Conservation (phyloP, 2,329 filamentous ascomycete genomes). For the Hirsutella thompsonii region DNA sequence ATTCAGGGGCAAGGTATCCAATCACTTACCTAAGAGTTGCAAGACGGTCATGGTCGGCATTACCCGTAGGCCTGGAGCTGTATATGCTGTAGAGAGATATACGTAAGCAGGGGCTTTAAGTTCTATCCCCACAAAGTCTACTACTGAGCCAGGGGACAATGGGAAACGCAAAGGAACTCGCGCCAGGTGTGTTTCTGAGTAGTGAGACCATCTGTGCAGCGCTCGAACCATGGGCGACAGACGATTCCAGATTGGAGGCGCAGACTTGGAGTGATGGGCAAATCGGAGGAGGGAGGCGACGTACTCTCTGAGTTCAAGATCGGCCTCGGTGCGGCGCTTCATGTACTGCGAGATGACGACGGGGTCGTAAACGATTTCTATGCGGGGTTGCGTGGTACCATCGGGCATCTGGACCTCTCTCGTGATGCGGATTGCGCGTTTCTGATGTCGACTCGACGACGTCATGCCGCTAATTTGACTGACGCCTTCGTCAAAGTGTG, state of each 20-base stretch:
- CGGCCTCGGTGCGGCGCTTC: constrained; percentile 58
- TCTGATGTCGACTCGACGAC: constrained; percentile 52
- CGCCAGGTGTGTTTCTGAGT: constrained; percentile 5
- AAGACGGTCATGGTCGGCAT: constrained; percentile 38
- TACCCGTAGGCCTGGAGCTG: constrained; percentile 33
- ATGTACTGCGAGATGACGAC: constrained; percentile 83
- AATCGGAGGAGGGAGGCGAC: constrained; percentile 18
- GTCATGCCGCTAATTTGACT: constrained; percentile 65
- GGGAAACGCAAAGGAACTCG: constrained; percentile 9
- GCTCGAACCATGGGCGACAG: constrained; percentile 8
- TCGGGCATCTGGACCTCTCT: constrained; percentile 39
- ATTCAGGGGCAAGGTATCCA: not conserved
- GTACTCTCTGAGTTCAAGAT: constrained; percentile 62
- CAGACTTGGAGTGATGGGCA: constrained; percentile 1
- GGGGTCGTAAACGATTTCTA: constrained; percentile 63
- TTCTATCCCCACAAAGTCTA: constrained; percentile 20
- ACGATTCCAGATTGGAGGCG: constrained; percentile 7
- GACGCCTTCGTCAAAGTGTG: constrained; percentile 59
- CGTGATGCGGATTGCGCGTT: constrained; percentile 60
- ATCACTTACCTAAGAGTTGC: constrained; percentile 24
- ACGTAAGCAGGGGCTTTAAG: constrained; percentile 24
- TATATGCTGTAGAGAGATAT: constrained; percentile 31
- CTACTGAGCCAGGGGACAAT: constrained; percentile 14
- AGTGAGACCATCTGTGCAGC: constrained; percentile 9
- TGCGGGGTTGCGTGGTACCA: constrained; percentile 45